phyloP scores from a whole-genome alignment of 2,329 filamentous ascomycete species.

The Neurospora sp. region DNA sequence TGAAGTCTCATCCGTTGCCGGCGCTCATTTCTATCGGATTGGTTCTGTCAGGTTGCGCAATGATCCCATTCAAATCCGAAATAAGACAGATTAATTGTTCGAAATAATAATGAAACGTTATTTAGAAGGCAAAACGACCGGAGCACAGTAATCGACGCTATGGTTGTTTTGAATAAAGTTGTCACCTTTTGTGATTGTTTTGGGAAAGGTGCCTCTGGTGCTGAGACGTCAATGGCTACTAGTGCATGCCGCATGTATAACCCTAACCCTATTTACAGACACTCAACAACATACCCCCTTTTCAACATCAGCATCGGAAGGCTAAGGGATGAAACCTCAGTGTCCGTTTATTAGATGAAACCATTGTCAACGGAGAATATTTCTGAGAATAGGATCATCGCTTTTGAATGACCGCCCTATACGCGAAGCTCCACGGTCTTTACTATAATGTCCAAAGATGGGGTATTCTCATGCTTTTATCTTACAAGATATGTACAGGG shows the following conservation, averaged over 20 bases:
- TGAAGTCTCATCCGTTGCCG: background rate
- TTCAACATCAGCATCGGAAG: background rate
- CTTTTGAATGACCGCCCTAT: background rate
- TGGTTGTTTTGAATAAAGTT: background rate
- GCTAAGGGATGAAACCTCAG: background rate
- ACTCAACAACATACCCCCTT: background rate
- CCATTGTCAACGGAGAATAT: no score
- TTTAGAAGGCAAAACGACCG: background rate
- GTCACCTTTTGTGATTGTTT: background rate
- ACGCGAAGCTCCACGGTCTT: background rate
- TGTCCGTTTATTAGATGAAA: background rate
- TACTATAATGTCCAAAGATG: background rate
- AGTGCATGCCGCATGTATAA: background rate
- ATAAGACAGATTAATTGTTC: background rate
- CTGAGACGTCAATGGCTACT: background rate
- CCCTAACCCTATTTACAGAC: constrained; percentile 6
- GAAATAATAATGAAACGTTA: background rate
- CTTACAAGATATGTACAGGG: background rate
- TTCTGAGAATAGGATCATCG: no score
- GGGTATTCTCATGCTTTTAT: background rate
- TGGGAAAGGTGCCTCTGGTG: background rate
- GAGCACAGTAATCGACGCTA: background rate
- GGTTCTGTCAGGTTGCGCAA: background rate
- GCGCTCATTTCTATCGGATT: background rate
- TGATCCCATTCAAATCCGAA: background rate